phyloP scores from a whole-genome alignment of 345 rosid genomes.

The Jatropha curcas region DNA sequence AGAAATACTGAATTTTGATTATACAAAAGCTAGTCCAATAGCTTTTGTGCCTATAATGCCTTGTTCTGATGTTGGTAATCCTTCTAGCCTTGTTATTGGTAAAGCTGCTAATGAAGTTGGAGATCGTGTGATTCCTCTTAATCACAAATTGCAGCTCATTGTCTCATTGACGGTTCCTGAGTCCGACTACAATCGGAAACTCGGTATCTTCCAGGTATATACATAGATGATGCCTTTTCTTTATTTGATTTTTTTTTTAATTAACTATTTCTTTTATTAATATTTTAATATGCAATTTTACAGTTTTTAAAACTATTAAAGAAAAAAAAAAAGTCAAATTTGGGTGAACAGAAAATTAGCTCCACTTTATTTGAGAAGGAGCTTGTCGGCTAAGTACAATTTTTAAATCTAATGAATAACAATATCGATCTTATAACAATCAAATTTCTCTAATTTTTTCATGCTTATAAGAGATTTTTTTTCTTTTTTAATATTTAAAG shows the following conservation, averaged over 20 bases:
- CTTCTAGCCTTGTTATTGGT: background rate
- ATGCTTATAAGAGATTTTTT: too few relatives aligned
- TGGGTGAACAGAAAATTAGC: too few relatives aligned
- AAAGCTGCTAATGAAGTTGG: conserved; percentile 6
- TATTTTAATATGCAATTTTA: too few relatives aligned
- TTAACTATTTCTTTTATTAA: background rate
- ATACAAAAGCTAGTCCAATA: conserved; percentile 29
- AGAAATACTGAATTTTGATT: conserved; percentile 34
- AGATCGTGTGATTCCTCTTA: conserved; percentile 24
- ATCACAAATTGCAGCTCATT: conserved; percentile 31
- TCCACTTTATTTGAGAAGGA: too few relatives aligned
- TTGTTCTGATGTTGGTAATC: background rate
- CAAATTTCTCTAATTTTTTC: too few relatives aligned
- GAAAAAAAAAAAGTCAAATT: too few relatives aligned
- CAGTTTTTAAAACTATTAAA: too few relatives aligned
- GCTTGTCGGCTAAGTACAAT: too few relatives aligned
- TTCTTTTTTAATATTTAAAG: too few relatives aligned
- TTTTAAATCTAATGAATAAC: too few relatives aligned
- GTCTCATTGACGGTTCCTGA: conserved; percentile 35
- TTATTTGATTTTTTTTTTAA: background rate
- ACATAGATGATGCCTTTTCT: too few relatives aligned
- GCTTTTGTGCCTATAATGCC: conserved; percentile 27
- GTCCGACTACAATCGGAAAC: conserved; percentile 39
- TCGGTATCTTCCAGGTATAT: conserved; percentile 44
- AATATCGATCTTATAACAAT: too few relatives aligned